Evolutionary conservation across 345 rosid genomes (phyloP).

Genomic region (Dimocarpus longan): DNA sequence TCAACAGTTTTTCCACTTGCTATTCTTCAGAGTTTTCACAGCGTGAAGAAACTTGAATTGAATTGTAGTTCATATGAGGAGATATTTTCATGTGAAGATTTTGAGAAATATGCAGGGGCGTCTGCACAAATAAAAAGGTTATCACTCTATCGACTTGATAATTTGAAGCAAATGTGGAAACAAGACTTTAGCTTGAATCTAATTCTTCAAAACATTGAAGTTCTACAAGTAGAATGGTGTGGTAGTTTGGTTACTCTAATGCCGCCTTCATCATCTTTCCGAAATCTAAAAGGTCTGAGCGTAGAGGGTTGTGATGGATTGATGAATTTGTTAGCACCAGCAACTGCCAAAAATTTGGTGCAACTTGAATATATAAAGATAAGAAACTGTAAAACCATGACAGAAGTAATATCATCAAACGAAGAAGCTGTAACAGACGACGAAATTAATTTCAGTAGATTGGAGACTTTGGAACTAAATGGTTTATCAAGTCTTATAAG

Average conservation of each 20-base stretch:
- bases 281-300: background rate
- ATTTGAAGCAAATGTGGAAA: too few species aligned
- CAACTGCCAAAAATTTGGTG: too few species aligned
- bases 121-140: background rate
- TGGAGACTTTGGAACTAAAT: too few species aligned
- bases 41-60: conserved; percentile 6
- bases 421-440: too few species aligned
- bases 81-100: background rate
- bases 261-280: background rate
- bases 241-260: background rate
- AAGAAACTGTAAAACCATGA: too few species aligned
- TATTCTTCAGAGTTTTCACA: conserved; percentile 4
- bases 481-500: too few species aligned
- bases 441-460: too few species aligned
- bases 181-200: too few species aligned
- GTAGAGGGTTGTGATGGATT: too few species aligned
- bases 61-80: background rate
- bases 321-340: too few species aligned
- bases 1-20: background rate
- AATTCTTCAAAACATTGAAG: background rate
- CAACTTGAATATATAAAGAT: too few species aligned
- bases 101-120: background rate
- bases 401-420: too few species aligned
- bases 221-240: background rate
- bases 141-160: background rate